These are phyloP conservation scores for Wickerhamomyces sp. DNA, from an alignment of 1,139 yeast species.

Conservation along the genomic window DNA sequence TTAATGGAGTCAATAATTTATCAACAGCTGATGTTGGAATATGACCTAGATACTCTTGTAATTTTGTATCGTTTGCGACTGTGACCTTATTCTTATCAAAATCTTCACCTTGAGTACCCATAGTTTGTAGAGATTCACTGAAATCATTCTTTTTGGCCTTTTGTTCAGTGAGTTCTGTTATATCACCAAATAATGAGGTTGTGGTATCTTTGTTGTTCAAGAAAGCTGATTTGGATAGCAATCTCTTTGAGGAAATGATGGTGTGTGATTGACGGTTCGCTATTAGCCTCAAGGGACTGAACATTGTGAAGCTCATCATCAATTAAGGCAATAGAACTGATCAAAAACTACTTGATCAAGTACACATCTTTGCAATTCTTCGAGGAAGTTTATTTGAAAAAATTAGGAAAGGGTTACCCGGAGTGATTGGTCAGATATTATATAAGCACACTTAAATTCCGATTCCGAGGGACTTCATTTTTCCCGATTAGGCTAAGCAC, in stretches of 20 bases:
- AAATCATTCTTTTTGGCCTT: slow-evolving; percentile 16
- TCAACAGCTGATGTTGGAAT: slow-evolving; percentile 41
- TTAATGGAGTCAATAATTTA: slow-evolving; percentile 63
- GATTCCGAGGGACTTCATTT: too few species aligned
- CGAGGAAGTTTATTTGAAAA: too few species aligned
- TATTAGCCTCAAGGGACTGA: neutral
- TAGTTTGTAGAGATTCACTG: slow-evolving; percentile 21
- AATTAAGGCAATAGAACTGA: neutral
- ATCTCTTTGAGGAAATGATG: neutral
- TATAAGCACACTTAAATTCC: too few species aligned
- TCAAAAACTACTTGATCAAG: neutral
- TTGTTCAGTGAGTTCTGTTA: slow-evolving; percentile 17
- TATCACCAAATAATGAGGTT: slow-evolving; percentile 21
- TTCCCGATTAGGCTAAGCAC: too few species aligned
- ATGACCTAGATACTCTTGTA: slow-evolving; percentile 37
- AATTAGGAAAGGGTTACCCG: too few species aligned
- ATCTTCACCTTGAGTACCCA: slow-evolving; percentile 11
- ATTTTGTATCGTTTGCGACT: slow-evolving; percentile 33
- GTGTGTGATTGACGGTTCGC: neutral
- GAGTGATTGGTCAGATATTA: too few species aligned
- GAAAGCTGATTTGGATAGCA: neutral
- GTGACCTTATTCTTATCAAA: slow-evolving; percentile 21
- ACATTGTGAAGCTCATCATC: neutral
- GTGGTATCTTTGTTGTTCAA: neutral
- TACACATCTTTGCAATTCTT: too few species aligned